Conservation (phyloP, 2,329 filamentous ascomycete species). For the Tolypocladium ovalisporum region DNA sequence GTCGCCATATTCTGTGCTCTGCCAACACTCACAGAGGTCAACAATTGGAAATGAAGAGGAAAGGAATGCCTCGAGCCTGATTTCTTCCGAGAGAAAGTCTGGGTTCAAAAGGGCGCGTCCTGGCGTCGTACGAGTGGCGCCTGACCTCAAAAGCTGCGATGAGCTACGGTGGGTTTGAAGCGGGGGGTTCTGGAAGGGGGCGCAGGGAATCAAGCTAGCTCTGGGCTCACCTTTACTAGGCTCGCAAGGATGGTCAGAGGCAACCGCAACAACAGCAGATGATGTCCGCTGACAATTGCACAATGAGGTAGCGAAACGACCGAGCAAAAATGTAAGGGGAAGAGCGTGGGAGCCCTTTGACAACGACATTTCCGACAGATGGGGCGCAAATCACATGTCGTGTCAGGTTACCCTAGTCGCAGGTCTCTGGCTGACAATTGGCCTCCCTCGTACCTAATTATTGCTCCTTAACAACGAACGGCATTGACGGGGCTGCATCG, state of each 20-base stretch:
- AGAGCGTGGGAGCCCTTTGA: too few relatives aligned
- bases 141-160: neutral
- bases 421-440: too few relatives aligned
- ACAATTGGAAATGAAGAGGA: too few relatives aligned
- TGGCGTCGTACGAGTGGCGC: neutral
- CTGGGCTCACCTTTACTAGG: neutral
- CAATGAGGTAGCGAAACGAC: too few relatives aligned
- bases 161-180: neutral
- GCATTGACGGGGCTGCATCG: neutral
- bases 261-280: neutral
- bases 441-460: neutral
- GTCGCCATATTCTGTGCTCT: conserved; percentile 17
- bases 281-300: neutral
- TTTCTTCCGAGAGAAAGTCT: neutral
- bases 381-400: neutral
- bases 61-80: too few relatives aligned
- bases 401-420: neutral
- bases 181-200: neutral
- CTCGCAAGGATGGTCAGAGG: neutral
- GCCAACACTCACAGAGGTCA: neutral
- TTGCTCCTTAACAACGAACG: neutral
- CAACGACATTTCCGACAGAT: too few relatives aligned
- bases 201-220: neutral
- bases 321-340: too few relatives aligned
- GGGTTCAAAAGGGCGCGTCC: neutral